phyloP scores from a whole-genome alignment of 805 yeast species.

The Spencermartinsiella europaea region DNA sequence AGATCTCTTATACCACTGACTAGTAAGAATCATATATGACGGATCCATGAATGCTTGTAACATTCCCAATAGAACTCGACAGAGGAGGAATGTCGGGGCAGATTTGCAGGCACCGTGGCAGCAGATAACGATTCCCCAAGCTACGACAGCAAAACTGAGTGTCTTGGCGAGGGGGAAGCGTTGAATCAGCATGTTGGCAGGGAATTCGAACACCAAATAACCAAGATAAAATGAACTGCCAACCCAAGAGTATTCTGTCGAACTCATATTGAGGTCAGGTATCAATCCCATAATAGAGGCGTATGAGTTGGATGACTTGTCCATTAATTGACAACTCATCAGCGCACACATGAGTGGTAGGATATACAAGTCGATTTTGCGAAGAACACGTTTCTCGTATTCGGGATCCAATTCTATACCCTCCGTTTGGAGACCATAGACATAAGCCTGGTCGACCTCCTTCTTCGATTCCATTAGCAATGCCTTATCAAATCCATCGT shows the following conservation, averaged over 20 bases:
- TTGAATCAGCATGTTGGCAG: constrained; percentile 45
- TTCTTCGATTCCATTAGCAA: no score
- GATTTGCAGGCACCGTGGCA: constrained; percentile 32
- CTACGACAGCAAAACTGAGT: constrained; percentile 6
- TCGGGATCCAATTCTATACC: not conserved
- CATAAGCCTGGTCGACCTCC: no score
- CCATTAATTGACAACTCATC: constrained; percentile 1
- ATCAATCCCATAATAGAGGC: constrained; percentile 2
- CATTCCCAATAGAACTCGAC: constrained; percentile 48
- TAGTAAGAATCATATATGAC: constrained; percentile 49
- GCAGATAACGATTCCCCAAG: constrained; percentile 17
- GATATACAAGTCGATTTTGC: constrained; percentile 2
- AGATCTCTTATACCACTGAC: constrained; percentile 48
- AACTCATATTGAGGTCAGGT: constrained; percentile 38
- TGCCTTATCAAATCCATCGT: no score
- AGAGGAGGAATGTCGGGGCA: constrained; percentile 42
- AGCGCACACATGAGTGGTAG: constrained; percentile 5
- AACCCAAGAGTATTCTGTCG: constrained; percentile 37
- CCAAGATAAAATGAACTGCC: constrained; percentile 64
- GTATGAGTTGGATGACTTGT: constrained; percentile 4
- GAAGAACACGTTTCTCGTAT: not conserved
- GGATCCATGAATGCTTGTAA: constrained; percentile 56
- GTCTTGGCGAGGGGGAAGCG: constrained; percentile 42
- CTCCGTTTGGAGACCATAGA: no score
- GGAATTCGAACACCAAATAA: constrained; percentile 52